Evolutionary conservation across 768 basidiomycete genomes (phyloP), one percentile per base, ranked within the genome.

Genomic region (Pleurotus tuoliensis): DNA sequence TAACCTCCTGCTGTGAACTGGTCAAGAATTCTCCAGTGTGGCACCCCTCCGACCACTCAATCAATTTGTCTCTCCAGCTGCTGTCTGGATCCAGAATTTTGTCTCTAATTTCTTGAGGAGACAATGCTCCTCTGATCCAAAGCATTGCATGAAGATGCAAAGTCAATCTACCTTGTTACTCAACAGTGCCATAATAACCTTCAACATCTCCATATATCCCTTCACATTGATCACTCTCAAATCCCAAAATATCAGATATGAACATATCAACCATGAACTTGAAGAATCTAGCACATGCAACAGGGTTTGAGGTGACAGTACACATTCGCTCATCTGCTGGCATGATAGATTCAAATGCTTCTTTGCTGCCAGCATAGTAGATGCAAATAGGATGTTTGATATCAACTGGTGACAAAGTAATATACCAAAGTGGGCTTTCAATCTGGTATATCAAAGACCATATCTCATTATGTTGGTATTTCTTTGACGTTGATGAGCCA

Each of bases 71-170:
- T 38, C 53, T 54, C 44, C 66, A 69, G 12, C 45, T 39, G 6
- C 51, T 57, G 12, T 59, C 56, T 16, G 41, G 4, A 55, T 62
- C 48, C 34, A 70, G 20, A 1, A 76, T 44, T 7, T 53, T 41
- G 2, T 71, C 63, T 20, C 70, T 40, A 2, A 75, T 67, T 54
- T 73, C 66, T 56, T 73, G 67, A 2, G 73, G 73, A 5, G 62
- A 62, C 8, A 67, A 34, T 2, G 55, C 47, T 8, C 57, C 56
- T 51, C 58, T 52, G 2, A 73, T 64, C 73, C 73, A 74, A 16
- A 72, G 6, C 5, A 70, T 57, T 43, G 66, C 34, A 55, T 71
- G 71, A n/a, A 70, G 43, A 58, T 73, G 71, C 9, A 73, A 18
- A 1, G 70, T 67, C 4, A 66, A 34, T 3, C 68, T 55, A 4